Percentiles rank a stretch among this genome's conserved stretches.
These are phyloP conservation scores for Paecilomyces sp. DNA, from an alignment of 2,329 filamentous ascomycete genomes.

Conservation along the genomic window DNA sequence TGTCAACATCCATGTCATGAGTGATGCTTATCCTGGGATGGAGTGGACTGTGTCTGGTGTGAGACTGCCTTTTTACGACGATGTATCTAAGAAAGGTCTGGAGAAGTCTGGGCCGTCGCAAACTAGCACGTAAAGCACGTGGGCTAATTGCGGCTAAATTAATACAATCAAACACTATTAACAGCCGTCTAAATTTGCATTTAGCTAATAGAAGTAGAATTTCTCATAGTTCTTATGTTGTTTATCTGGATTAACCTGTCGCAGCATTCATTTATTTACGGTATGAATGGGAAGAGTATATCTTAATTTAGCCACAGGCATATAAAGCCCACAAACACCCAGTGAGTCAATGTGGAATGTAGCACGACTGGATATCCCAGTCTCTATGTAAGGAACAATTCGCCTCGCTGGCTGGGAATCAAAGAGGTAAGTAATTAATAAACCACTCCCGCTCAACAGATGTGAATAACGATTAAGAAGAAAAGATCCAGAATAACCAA, in stretches of 20 bases:
- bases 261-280: too few relatives aligned
- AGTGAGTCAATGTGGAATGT: not conserved
- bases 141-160: not conserved
- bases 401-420: not conserved
- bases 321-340: not conserved
- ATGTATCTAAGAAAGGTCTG: constrained; percentile 13
- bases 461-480: not conserved
- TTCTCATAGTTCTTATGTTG: too few relatives aligned
- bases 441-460: not conserved
- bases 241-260: too few relatives aligned
- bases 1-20: constrained; percentile 69
- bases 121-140: not conserved
- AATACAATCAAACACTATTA: not conserved
- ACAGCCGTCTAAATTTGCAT: not conserved
- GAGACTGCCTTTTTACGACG: constrained; percentile 39
- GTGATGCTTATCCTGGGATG: constrained; percentile 82
- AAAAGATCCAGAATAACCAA: not conserved
- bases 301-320: not conserved
- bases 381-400: not conserved
- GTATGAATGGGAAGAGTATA: too few relatives aligned
- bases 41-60: constrained; percentile 48
- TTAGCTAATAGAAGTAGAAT: too few relatives aligned
- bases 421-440: not conserved
- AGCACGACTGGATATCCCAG: not conserved
- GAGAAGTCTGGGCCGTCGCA: constrained; percentile 4